These are phyloP conservation scores for Exserohilum turcica DNA, from an alignment of 2,329 filamentous ascomycete species.

Conservation along the genomic window DNA sequence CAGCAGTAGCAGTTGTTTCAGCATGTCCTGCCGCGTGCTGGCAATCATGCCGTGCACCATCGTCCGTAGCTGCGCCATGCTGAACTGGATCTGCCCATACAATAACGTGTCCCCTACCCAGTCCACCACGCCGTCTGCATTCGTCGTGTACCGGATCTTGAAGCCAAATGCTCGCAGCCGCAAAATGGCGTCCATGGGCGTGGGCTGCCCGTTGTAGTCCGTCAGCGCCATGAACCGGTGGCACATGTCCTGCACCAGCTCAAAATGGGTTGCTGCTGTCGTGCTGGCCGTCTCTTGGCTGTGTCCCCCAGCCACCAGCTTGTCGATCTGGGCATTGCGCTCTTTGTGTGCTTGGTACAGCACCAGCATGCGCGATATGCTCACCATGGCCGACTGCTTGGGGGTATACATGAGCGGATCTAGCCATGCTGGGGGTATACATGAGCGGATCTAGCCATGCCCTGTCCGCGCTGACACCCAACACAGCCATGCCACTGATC, in stretches of 20 bases:
- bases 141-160: constrained; percentile 21
- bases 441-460: constrained; percentile 8
- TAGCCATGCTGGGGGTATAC: constrained; percentile 13
- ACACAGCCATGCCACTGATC: constrained; percentile 9
- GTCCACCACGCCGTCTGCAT: background rate
- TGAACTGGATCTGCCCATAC: background rate
- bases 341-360: constrained; percentile 3
- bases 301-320: constrained; percentile 2
- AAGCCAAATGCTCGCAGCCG: constrained; percentile 16
- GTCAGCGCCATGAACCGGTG: constrained; percentile 9
- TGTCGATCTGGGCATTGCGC: background rate
- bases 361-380: constrained; percentile 9
- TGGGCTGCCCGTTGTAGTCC: background rate
- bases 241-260: constrained; percentile 6
- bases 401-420: constrained; percentile 12
- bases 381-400: constrained; percentile 3
- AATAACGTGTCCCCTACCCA: background rate
- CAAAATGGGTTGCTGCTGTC: background rate
- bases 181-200: constrained; percentile 10
- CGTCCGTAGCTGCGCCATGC: background rate
- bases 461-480: constrained; percentile 5
- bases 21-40: background rate
- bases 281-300: background rate
- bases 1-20: background rate
- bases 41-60: background rate